Percentiles rank a stretch among this genome's conserved stretches.
phyloP scores from a whole-genome alignment of 352 stramenopile species.

The Phytophthora niederhauseri region DNA sequence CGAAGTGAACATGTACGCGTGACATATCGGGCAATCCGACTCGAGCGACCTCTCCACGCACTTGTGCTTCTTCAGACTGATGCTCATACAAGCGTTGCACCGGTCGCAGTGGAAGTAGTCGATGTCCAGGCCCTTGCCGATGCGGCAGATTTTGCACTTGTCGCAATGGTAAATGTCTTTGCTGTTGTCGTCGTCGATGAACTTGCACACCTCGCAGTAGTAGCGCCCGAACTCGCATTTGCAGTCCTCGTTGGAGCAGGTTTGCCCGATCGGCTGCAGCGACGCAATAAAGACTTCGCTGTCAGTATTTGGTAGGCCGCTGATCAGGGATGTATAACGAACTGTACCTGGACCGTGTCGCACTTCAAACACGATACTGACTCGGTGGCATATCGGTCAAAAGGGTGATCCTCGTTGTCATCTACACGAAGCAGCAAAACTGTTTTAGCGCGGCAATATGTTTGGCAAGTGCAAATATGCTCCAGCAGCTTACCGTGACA shows the following conservation, averaged over 20 bases:
- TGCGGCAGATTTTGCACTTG: slow-evolving; percentile 98
- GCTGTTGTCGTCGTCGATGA: slow-evolving; percentile 93
- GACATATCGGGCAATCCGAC: slow-evolving; percentile 96
- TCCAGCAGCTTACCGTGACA: slow-evolving; percentile 71
- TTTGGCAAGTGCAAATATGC: not conserved
- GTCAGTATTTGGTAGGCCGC: not conserved
- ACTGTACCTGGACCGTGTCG: slow-evolving; percentile 61
- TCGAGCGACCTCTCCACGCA: slow-evolving; percentile 96
- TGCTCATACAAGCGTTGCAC: slow-evolving; percentile 98
- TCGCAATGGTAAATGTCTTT: slow-evolving; percentile 98
- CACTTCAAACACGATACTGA: slow-evolving; percentile 96
- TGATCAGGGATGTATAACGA: not conserved
- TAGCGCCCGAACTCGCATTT: slow-evolving; percentile 91
- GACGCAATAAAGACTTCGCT: slow-evolving; percentile 18
- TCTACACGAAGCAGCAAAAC: slow-evolving; percentile 32
- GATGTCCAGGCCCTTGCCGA: slow-evolving; percentile 94
- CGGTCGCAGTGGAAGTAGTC: slow-evolving; percentile 99
- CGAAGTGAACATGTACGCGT: slow-evolving; percentile 96
- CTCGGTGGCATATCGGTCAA: slow-evolving; percentile 95
- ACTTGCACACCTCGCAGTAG: slow-evolving; percentile 95
- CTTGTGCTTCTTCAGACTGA: slow-evolving; percentile 91
- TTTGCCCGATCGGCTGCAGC: slow-evolving; percentile 60
- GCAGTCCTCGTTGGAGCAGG: slow-evolving; percentile 72
- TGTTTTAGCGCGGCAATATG: not conserved
- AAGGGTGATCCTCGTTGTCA: slow-evolving; percentile 86